Conservation (phyloP, 1,284 basidiomycete species). For the Ustilago trichophora region DNA sequence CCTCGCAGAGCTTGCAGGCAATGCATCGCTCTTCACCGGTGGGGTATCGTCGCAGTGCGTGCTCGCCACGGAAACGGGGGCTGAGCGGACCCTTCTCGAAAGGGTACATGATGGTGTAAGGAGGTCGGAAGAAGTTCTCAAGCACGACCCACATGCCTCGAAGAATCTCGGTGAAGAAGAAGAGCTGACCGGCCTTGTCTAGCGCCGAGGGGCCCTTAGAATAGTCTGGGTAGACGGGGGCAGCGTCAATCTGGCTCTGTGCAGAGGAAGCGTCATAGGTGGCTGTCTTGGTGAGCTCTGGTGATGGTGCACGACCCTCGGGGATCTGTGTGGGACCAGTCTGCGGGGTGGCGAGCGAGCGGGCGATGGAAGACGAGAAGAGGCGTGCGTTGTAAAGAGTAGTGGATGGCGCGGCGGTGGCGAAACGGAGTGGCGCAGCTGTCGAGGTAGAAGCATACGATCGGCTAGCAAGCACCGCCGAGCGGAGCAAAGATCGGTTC, state of each 20-base stretch:
- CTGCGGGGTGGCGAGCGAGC: slow-evolving; percentile 43
- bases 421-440: slow-evolving; percentile 30
- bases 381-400: slow-evolving; percentile 35
- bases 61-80: slow-evolving; percentile 97
- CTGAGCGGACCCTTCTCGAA: slow-evolving; percentile 94
- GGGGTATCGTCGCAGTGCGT: slow-evolving; percentile 96
- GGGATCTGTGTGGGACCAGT: slow-evolving; percentile 40
- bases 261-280: slow-evolving; percentile 30
- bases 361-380: slow-evolving; percentile 41
- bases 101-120: slow-evolving; percentile 88
- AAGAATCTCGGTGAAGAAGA: slow-evolving; percentile 99
- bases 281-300: slow-evolving; percentile 32
- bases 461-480: slow-evolving; percentile 41
- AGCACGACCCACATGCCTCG: slow-evolving; percentile 99
- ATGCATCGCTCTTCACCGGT: slow-evolving; percentile 99
- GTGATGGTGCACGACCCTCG: slow-evolving; percentile 21
- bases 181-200: slow-evolving; percentile 93
- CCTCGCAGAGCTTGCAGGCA: slow-evolving; percentile 97
- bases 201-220: slow-evolving; percentile 73
- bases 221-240: slow-evolving; percentile 65
- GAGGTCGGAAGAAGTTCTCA: slow-evolving; percentile 95
- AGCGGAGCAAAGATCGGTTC: slow-evolving; percentile 47
- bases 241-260: slow-evolving; percentile 25
- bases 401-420: slow-evolving; percentile 28
- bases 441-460: slow-evolving; percentile 36